Evolutionary conservation across 768 basidiomycete species (phyloP), one percentile per base, ranked within the genome.

Genomic region (Ramaria sp.): DNA sequence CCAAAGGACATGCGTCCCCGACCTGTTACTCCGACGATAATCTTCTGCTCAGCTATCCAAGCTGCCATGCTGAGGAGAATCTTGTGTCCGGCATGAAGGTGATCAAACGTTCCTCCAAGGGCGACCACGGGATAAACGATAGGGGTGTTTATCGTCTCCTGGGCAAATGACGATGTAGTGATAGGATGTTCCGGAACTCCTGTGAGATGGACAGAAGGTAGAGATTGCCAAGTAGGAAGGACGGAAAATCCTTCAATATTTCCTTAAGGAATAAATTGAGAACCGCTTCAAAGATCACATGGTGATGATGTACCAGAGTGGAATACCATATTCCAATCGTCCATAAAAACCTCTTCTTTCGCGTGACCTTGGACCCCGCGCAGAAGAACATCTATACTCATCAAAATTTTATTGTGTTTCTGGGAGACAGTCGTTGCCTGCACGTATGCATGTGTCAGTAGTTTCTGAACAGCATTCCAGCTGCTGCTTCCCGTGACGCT

Each of bases 101-200:
- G 96, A 70, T 99, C 96, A 69, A 98, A 98, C 0, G 96, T 98
- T 0, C 96, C 96, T 6, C 96, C 95, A 7, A 97, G 76, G 0
- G 83, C 87, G n/a, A 86, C 81, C 52, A 91, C 88, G 12, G 85
- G 86, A 65, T 72, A 78, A 12, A 7, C 15, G 48, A 30, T 4
- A 34, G 46, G 17, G 17, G 53, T 9, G 34, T 37, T 20, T 22
- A 33, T 24, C 27, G 20, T 11, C 13, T 49, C 30, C 15, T 55
- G 41, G 31, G 57, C 2, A 30, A 53, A 31, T 20, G 53, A n/a
- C 20, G 38, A 45, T 1, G 24, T 19, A 22, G 22, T 27, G 24
- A 51, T 38, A 30, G 49, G 42, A 31, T 30, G 15, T 37, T 43
- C 22, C 51, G 33, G 41, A 43, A 49, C 33, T 12, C 41, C 41